Base-by-base conservation (phyloP, 2,329 filamentous ascomycete genomes). In the Hirsutella rhossiliensis region DNA sequence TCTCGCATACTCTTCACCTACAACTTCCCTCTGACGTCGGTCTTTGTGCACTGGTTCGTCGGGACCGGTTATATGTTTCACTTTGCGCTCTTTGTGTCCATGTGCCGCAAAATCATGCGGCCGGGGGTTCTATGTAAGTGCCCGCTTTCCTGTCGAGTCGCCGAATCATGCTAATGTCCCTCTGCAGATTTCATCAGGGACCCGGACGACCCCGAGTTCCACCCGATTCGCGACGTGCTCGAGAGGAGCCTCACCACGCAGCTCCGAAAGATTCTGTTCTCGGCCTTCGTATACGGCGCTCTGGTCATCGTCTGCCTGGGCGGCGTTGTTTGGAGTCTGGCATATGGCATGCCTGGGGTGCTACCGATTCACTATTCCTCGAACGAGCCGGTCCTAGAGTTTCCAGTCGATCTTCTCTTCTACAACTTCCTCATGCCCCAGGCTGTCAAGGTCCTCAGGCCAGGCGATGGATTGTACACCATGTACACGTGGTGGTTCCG, bases 31-130 rank as follows among this genome's bases (percentile, higher is more conserved):
- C 75, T 90, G 52, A 96, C 88, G 1, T 95, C 90, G 13, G 78
- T 94, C 13, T 98, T 98, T 60, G 84, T 97, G 43, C 92, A 98
- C 62, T 98, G 92, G 92, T 98, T 98, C 58, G 83, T 96, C 45
- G 92, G 92, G 41, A 98, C 92, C 4, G 94, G 89, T 50, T 98
- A 98, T 64, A 98, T 98, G 94, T 98, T 98, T 66, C 92, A 98
- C 61, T 98, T 98, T 60, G 92, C 92, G 5, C 75, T 98, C 3
- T 98, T 98, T 59, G 92, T 98, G 17, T 94, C 89, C 45, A 97
- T 98, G 89, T 98, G 92, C 64, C 82, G 92, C 49, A 96, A 95
- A 67, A 95, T 97, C 47, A 86, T 98, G 82, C 82, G 92, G 50
- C 87, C 80, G 52, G 92, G 92, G 42, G 92, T 98, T 36, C 71